Percentiles rank a stretch among this genome's conserved stretches.
Conservation (phyloP, 495 filamentous ascomycete species). For the Penicillium simplicissimum region DNA sequence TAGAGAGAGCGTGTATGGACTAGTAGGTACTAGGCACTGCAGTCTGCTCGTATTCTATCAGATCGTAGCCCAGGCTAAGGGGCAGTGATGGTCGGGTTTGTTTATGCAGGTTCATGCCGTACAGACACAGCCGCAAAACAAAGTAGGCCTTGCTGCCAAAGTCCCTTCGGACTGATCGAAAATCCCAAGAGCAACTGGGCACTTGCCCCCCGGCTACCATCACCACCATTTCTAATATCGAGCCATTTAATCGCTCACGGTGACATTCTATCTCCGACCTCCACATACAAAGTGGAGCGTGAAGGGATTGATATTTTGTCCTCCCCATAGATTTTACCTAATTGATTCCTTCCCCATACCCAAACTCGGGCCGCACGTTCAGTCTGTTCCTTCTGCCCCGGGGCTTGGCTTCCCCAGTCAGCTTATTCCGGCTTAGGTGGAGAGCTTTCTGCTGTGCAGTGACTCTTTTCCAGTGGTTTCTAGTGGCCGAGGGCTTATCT, state of each 20-base stretch:
- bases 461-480: not conserved
- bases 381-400: not conserved
- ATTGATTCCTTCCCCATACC: constrained; percentile 8
- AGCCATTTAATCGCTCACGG: not conserved
- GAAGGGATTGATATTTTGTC: not conserved
- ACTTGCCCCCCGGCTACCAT: not conserved
- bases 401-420: constrained; percentile 15
- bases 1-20: too few species aligned
- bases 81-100: not conserved
- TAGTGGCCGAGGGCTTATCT: constrained; percentile 5
- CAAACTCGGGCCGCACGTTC: constrained; percentile 1
- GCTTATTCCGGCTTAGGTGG: constrained; percentile 5
- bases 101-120: not conserved
- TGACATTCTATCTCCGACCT: not conserved
- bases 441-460: too few species aligned
- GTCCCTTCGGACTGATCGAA: not conserved
- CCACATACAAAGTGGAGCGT: not conserved
- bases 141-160: not conserved
- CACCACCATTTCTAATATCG: not conserved
- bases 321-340: constrained; percentile 2
- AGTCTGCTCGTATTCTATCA: not conserved
- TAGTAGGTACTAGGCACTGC: too few species aligned
- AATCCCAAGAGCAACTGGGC: not conserved
- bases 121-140: not conserved
- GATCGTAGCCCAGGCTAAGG: not conserved